Percentiles rank a stretch among this genome's conserved stretches.
These are phyloP conservation scores for Sambucus nigra DNA, from an alignment of 129 eudicot species.

Conservation along the genomic window DNA sequence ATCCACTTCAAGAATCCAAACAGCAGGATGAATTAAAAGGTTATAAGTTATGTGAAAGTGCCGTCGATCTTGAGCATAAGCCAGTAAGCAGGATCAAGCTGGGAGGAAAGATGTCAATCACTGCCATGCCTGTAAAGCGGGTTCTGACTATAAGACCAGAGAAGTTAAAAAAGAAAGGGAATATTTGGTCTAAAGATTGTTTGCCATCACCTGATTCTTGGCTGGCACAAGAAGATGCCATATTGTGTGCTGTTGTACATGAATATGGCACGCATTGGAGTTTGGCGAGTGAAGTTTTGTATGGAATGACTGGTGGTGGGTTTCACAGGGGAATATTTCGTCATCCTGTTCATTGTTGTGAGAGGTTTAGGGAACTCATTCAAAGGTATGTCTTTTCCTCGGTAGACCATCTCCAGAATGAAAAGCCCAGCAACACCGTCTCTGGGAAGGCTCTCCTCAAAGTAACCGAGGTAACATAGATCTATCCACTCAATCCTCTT, in stretches of 20 bases:
- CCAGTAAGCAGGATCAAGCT: conserved; percentile 52
- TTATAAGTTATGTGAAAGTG: conserved; percentile 27
- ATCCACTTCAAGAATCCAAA: conserved; percentile 29
- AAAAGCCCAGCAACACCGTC: conserved; percentile 39
- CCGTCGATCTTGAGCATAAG: conserved; percentile 48
- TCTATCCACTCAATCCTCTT: not conserved
- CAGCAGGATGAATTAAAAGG: conserved; percentile 49
- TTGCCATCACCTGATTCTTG: conserved; percentile 69
- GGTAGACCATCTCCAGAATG: conserved; percentile 46
- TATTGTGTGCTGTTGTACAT: conserved; percentile 75
- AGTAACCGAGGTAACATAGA: conserved; percentile 75
- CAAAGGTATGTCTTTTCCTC: conserved; percentile 59
- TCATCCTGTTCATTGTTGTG: conserved; percentile 91
- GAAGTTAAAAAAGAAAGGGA: conserved; percentile 69
- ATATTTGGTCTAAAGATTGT: conserved; percentile 67
- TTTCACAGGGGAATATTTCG: conserved; percentile 65
- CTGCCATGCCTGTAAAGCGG: conserved; percentile 66
- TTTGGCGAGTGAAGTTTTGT: conserved; percentile 72
- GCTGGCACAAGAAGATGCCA: conserved; percentile 75
- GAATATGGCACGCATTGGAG: conserved; percentile 95
- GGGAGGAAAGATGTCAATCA: conserved; percentile 62
- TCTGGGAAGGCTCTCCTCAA: conserved; percentile 69
- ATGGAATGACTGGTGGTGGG: conserved; percentile 86
- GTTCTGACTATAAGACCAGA: conserved; percentile 67
- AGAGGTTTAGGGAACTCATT: conserved; percentile 88